Evolutionary conservation across 495 filamentous ascomycete species (phyloP).

Genomic region (Aspergillus saccharolyticus): DNA sequence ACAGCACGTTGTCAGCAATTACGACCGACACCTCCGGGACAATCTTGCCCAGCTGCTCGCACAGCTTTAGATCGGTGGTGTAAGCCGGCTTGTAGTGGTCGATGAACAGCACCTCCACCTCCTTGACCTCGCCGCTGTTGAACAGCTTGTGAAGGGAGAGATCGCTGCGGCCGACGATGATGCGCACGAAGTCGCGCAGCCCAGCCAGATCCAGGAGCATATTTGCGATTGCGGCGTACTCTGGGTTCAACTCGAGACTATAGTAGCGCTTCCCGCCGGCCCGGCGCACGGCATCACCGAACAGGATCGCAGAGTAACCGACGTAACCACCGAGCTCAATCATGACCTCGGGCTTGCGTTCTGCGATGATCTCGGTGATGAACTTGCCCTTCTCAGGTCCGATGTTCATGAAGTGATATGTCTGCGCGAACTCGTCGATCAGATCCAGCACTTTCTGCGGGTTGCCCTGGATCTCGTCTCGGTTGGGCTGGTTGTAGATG

Average conservation of each 20-base stretch:
- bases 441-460: conserved; percentile 58
- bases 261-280: conserved; percentile 58
- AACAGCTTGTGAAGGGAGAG: conserved; percentile 52
- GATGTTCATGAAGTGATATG: conserved; percentile 70
- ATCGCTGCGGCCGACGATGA: conserved; percentile 62
- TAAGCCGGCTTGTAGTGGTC: conserved; percentile 74
- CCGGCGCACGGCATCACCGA: conserved; percentile 55
- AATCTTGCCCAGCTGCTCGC: conserved; percentile 62
- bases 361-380: conserved; percentile 57
- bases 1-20: conserved; percentile 69
- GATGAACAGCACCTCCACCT: conserved; percentile 66
- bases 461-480: conserved; percentile 56
- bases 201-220: conserved; percentile 64
- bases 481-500: conserved; percentile 54
- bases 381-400: conserved; percentile 67
- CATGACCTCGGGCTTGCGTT: conserved; percentile 61
- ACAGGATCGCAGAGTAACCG: conserved; percentile 73
- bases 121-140: conserved; percentile 43
- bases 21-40: conserved; percentile 52
- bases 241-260: conserved; percentile 62
- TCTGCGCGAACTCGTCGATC: conserved; percentile 68
- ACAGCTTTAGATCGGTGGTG: conserved; percentile 64
- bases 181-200: conserved; percentile 57
- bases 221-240: conserved; percentile 59
- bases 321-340: conserved; percentile 80